Base-by-base conservation (phyloP, 306 rosid genomes). In the Glycine latifolia region DNA sequence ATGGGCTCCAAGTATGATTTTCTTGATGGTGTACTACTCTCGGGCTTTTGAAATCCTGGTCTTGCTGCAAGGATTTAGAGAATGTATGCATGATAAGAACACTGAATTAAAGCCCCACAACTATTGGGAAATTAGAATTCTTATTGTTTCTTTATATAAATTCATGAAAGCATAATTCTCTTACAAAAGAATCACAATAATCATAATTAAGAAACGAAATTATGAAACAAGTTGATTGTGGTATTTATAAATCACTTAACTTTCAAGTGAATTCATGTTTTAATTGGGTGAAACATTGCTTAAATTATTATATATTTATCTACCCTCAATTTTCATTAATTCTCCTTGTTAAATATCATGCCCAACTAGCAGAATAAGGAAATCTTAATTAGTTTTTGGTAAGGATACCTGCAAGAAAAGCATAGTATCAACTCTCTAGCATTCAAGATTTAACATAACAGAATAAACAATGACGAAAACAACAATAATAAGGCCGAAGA, bases 41-140 rank as follows among this genome's bases (percentile, higher is more conserved):
- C 97, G 10, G 91, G 86, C 87, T 73, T 88, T 53, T 89, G 89
- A 79, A 93, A 95, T 83, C 93, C 99, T 0, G 99, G 99, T 82
- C 96, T 90, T 59, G 99, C 98, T 87, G 88, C 85, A 82, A 37
- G 58, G 41, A 55, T 26, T 74, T 31, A 35, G 46, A 62, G 62
- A 63, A 48, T 31, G 48, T 89, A 86, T 52, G 47, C 74, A 74
- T 65, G 10, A 71, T 43, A 48, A 20, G 20, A 20, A 44, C 46
- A 78, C 47, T 14, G 8, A 56, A 76, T 26, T 63, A 49, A 54
- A 73, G 41, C 20, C 71, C 65, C 79, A 80, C 31, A 26, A 26
- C 66, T 67, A 62, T 26, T 69, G 37, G 53, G 43, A 10, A 60
- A 79, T 5, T 72, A 37, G 11, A 44, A 67, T 68, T 69, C 60